A percentile compares a stretch with the other conserved stretches of the same genome.
Evolutionary conservation across 1,284 basidiomycete species (phyloP).

Genomic region (Pseudozyma sp.): DNA sequence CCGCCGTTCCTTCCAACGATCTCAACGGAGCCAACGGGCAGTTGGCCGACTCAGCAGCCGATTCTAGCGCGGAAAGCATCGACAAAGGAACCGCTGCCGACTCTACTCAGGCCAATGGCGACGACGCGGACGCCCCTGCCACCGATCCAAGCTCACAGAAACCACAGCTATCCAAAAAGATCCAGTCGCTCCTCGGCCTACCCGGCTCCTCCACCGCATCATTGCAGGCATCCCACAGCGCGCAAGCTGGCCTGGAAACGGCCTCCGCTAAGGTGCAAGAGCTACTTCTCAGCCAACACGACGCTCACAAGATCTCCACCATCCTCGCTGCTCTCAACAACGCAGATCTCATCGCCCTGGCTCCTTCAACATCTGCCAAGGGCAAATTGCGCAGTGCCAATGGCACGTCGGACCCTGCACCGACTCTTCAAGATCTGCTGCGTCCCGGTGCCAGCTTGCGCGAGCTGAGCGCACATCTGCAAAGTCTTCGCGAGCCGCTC

Average conservation of each 20-base stretch:
- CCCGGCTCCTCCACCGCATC: slow-evolving; percentile 18
- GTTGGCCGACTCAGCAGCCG: neutral
- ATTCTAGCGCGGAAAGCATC: neutral
- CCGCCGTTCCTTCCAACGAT: slow-evolving; percentile 5
- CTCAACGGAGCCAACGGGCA: slow-evolving; percentile 11
- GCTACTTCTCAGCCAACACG: slow-evolving; percentile 20
- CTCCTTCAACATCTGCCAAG: slow-evolving; percentile 8
- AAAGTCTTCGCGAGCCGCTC: slow-evolving; percentile 23
- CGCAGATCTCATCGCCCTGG: slow-evolving; percentile 4
- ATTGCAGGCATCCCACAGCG: neutral
- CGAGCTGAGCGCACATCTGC: slow-evolving; percentile 25
- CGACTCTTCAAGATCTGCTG: slow-evolving; percentile 13
- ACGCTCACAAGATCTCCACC: slow-evolving; percentile 23
- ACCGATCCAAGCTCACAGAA: slow-evolving; percentile 1
- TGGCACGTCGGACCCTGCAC: neutral
- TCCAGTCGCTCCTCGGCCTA: slow-evolving; percentile 34
- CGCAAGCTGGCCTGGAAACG: neutral
- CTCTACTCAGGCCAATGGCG: neutral
- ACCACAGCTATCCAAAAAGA: slow-evolving; percentile 19
- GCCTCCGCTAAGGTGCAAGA: slow-evolving; percentile 20
- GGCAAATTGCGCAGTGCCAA: slow-evolving; percentile 13
- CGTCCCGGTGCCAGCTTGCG: slow-evolving; percentile 25
- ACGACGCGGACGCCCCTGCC: neutral
- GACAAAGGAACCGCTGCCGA: neutral
- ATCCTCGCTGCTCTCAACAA: slow-evolving; percentile 15